These are phyloP conservation scores for Hericium coralloides DNA, from an alignment of 768 basidiomycete genomes.

Conservation along the genomic window DNA sequence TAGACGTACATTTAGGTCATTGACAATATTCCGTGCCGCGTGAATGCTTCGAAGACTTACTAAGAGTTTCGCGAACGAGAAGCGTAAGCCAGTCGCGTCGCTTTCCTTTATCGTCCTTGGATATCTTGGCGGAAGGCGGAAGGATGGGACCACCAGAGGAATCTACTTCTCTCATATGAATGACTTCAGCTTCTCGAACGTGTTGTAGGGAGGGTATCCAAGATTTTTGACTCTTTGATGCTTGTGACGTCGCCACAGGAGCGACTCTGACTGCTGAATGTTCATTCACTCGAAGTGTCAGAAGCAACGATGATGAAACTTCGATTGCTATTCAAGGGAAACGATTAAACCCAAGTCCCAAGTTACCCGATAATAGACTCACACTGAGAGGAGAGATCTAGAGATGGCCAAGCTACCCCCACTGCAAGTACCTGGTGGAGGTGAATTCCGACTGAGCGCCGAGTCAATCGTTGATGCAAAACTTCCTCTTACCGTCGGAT, in stretches of 20 bases:
- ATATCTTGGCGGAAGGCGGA: neutral
- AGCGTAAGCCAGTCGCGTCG: constrained; percentile 60
- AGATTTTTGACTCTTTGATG: constrained; percentile 24
- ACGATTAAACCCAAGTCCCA: neutral
- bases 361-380: constrained; percentile 20
- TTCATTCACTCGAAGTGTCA: constrained; percentile 50
- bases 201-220: constrained; percentile 44
- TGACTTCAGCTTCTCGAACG: constrained; percentile 39
- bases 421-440: constrained; percentile 46
- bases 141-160: constrained; percentile 1
- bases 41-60: constrained; percentile 30
- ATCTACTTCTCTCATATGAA: constrained; percentile 44
- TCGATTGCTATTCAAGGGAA: constrained; percentile 35
- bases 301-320: constrained; percentile 45
- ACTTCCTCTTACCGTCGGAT: constrained; percentile 2
- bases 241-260: constrained; percentile 26
- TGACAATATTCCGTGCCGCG: neutral
- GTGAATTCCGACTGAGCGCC: neutral
- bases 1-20: neutral
- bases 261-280: constrained; percentile 41
- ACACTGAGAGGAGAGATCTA: constrained; percentile 52
- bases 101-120: constrained; percentile 23
- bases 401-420: constrained; percentile 71
- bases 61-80: constrained; percentile 56
- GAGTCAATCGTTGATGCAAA: neutral